Evolutionary conservation across 1,139 yeast species (phyloP), one percentile per base, ranked within the genome.

Genomic region (Pneumocystis murina): DNA sequence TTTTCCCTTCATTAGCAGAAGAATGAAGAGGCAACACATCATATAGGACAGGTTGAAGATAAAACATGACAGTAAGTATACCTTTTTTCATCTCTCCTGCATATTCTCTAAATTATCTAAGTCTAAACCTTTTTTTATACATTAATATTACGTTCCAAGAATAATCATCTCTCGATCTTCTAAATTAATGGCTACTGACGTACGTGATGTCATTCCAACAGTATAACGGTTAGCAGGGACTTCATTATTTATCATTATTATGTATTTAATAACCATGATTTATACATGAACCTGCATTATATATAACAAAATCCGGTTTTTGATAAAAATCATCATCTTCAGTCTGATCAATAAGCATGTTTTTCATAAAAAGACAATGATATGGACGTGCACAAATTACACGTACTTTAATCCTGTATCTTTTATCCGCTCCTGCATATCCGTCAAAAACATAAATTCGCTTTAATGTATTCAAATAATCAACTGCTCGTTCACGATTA

Each of bases 91-190:
- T 92, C 80, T 92, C 98, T 24, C 60, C 60, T 8, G 43, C 43
- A 58, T 38, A 40, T 38, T 58, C 43, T 3, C 41, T 58, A 30
- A 20, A 58, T 12, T 30, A 20, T 40, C 12, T 38, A 10, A 40
- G 39, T 10, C n/a, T 20, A 12, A 10, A 4, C 8, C 35, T 7
- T 33, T 7, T 33, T 33, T 33, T 33, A 33, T 33, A 33, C 8
- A 33, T 33, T 33, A 33, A 33, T 33, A 92, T 80, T 92, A 97
- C 64, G 97, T 91, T 78, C 98, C 98, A 71, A 92, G 82, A 73
- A 92, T 92, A 70, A 92, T 91, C 98, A 92, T 92, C 79, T 92
- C 98, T 97, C 91, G 90, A 71, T 84, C 92, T 79, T 90, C 87
- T 81, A 92, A 92, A 79, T 92, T 92, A 74, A 92, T 90, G 78